Evolutionary conservation across 768 basidiomycete species (phyloP), one percentile per base, ranked within the genome.

Genomic region (Psilocybe azurescens): DNA sequence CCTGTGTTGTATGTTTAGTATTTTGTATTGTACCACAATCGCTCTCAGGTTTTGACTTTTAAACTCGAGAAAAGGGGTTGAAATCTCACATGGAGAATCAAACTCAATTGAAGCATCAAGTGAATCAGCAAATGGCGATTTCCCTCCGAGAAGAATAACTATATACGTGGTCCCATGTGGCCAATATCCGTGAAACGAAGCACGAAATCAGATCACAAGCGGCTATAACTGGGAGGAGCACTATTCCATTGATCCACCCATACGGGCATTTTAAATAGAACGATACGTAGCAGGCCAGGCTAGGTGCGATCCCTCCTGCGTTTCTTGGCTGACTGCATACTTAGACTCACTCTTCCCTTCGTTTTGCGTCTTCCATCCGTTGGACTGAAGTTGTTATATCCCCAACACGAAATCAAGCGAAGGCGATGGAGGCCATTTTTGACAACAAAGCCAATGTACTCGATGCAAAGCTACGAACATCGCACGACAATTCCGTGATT

Each of bases 371-470:
- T 24, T 24, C 24, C 0, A 32, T 28, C 51, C 51, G 38, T 10
- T n/a, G 11, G 9, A 53, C 32, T 4, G 52, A 32, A 16, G 36
- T 39, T 32, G 24, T 13, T 16, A 52, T 28, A 52, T 29, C 50
- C 5, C 30, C 3, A 1, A 38, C 20, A 38, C 36, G 8, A 44
- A 16, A 3, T 28, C 32, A 32, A 20, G 24, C 14, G n/a, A 18
- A 4, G n/a, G 16, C 20, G 24, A 86, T 86, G 83, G 83, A 85
- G 65, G 83, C 76, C n/a, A 72, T 70, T 14, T 82, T 86, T 66
- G 81, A 83, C 69, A 83, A 83, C 75, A 79, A 80, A 59, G 73
- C 73, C 55, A 83, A 86, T 69, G 73, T 84, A 18, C 76, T 84
- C 30, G 77, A 79, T 51, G 78, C 82, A 7, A 70, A 74, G 29